phyloP scores from a whole-genome alignment of 768 basidiomycete species.

The Galerina sulciceps region DNA sequence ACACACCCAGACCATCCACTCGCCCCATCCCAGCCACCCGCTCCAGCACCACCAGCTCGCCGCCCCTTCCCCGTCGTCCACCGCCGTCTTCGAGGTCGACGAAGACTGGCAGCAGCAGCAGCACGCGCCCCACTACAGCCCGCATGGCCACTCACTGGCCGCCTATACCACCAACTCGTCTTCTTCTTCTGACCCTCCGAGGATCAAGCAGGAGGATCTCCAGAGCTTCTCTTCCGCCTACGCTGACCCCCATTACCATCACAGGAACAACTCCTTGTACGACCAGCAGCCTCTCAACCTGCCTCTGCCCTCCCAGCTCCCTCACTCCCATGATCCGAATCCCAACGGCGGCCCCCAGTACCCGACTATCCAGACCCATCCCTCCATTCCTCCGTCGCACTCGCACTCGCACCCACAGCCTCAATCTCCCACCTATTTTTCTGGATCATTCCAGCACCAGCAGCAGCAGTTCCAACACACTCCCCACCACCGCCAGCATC shows the following conservation, averaged over 20 bases:
- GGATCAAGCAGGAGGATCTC: constrained; percentile 30
- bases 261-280: constrained; percentile 5
- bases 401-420: constrained; percentile 1
- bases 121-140: constrained; percentile 7
- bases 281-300: not conserved
- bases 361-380: constrained; percentile 15
- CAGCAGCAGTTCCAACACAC: constrained; percentile 11
- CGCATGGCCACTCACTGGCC: constrained; percentile 1
- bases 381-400: not conserved
- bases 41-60: constrained; percentile 18
- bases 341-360: not conserved
- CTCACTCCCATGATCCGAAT: constrained; percentile 9
- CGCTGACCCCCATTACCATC: constrained; percentile 13
- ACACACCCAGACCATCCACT: constrained; percentile 24
- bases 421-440: constrained; percentile 18
- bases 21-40: constrained; percentile 25
- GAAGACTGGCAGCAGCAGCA: constrained; percentile 26
- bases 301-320: not conserved
- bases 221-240: constrained; percentile 15
- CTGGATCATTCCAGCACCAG: constrained; percentile 19
- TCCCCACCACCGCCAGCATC: constrained; percentile 18
- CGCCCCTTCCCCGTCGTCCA: constrained; percentile 14
- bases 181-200: constrained; percentile 19
- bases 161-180: constrained; percentile 7
- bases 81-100: constrained; percentile 26